Base-by-base conservation (phyloP, 176 grass and related monocot species). In the Carex parvula region DNA sequence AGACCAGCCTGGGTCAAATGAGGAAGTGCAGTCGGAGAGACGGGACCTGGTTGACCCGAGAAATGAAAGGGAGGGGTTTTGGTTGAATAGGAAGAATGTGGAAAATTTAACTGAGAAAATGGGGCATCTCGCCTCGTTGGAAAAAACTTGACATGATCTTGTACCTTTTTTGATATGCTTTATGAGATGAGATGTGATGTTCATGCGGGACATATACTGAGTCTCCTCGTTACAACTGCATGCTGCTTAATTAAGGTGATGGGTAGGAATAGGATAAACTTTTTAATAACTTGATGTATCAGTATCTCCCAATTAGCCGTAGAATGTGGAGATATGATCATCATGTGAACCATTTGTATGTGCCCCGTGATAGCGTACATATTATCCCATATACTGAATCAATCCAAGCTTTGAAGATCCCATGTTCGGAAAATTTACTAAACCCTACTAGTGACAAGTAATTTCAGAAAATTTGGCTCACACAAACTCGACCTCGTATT, bases 21-120 rank as follows among this genome's bases (percentile, higher is more conserved):
- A 88, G 72, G 84, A 93, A 29, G 96, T 84, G 5, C 89, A 95
- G 78, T 93, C 91, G 26, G 91, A 91, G 82, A 70, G 93, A 71
- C 86, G 91, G 76, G 88, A 97, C 52, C 66, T 62, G 22, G 85
- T 88, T 13, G 85, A 83, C 21, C 88, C 80, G 75, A 79, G 21
- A 10, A 87, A 87, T 86, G 82, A 86, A 67, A 83, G 61, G 1
- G 90, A 32, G 85, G 73, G 84, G 0, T 52, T 79, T 69, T 99
- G 67, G 88, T 92, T 85, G 87, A 83, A 78, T 60, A 93, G 88
- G 89, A 95, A 84, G 85, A 92, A 88, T 44, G 79, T 88, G 0
- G 89, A 99, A 6, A 67, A 86, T 53, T 70, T 91, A 73, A 81
- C 91, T 70, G 88, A 91, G 63, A 99, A 89, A 85, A 73, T 87